Evolutionary conservation across 495 filamentous ascomycete species (phyloP), one percentile per base, ranked within the genome.

Genomic region (Apodospora peruviana): DNA sequence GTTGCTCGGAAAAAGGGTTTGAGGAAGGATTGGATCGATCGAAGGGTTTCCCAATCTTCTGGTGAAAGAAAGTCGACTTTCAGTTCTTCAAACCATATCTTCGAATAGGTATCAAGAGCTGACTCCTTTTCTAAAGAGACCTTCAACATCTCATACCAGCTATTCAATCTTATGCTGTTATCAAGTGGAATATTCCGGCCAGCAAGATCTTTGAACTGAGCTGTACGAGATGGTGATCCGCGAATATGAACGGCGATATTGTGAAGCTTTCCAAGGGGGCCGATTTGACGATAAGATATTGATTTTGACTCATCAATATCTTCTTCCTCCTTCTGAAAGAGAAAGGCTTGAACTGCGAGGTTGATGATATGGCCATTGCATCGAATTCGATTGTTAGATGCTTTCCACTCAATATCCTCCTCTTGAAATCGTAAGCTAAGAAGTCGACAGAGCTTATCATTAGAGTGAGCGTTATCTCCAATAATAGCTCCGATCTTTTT

Each of bases 51-150:
- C 40, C 2, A 43, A 24, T 43, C 40, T 43, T 43, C 0, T 43
- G 18, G 40, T 1, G 14, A 43, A 43, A 43, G 40, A 16, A 27
- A 43, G 20, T 43, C 19, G 23, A 25, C 2, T 43, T 43, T 2
- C 0, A 43, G 40, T 3, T 43, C 19, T 2, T 43, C 19, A 27
- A 43, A 43, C 40, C 20, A 43, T 16, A 16, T 25, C 2, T 43
- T 43, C 21, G 40, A 43, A 27, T 43, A 43, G 2, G 40, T 27
- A 43, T 43, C 2, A 16, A 43, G 2, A 18, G 40, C 40, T 27
- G 18, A 43, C 10, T 43, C 40, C 40, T 43, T 43, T 27, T 43
- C 40, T 24, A 43, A 24, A 10, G 23, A 23, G 14, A 43, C 40
- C 20, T 25, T 43, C 4, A 43, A 3, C 14, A 14, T 43, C 20